Evolutionary conservation across 2,329 filamentous ascomycete genomes (phyloP).

Genomic region (Cryphonectria parasitica): DNA sequence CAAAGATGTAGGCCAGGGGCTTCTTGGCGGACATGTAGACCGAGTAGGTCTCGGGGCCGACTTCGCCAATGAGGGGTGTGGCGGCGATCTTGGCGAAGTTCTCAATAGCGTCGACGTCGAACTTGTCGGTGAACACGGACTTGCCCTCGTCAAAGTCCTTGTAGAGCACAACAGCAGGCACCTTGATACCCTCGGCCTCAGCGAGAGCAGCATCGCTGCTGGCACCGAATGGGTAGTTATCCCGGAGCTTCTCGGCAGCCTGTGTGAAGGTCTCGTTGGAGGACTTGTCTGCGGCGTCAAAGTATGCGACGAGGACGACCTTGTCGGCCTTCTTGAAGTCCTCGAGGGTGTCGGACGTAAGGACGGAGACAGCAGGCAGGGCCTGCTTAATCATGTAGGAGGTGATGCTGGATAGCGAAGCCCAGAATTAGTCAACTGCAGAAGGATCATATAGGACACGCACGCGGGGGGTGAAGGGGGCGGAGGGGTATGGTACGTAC

Average conservation of each 20-base stretch:
- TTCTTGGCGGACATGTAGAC: slow-evolving; percentile 92
- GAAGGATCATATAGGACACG: not conserved
- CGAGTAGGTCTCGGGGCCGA: slow-evolving; percentile 95
- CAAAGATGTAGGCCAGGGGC: slow-evolving; percentile 96
- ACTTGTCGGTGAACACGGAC: slow-evolving; percentile 78
- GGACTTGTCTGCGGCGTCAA: slow-evolving; percentile 78
- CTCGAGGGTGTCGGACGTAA: slow-evolving; percentile 81
- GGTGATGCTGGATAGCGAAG: slow-evolving; percentile 53
- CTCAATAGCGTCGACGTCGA: slow-evolving; percentile 79
- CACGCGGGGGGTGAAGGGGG: too few relatives aligned
- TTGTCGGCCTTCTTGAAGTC: slow-evolving; percentile 99
- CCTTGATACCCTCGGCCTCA: slow-evolving; percentile 86
- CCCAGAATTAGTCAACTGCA: slow-evolving; percentile 10
- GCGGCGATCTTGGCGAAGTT: slow-evolving; percentile 83
- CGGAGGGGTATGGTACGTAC: slow-evolving; percentile 47
- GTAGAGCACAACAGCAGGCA: slow-evolving; percentile 90
- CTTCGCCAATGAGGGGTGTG: slow-evolving; percentile 90
- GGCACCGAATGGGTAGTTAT: slow-evolving; percentile 90
- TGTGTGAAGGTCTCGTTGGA: slow-evolving; percentile 83
- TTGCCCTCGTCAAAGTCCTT: slow-evolving; percentile 98
- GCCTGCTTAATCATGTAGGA: slow-evolving; percentile 99
- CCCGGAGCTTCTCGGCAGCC: slow-evolving; percentile 76
- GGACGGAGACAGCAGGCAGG: slow-evolving; percentile 83
- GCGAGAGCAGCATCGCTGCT: slow-evolving; percentile 82
- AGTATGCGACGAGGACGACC: slow-evolving; percentile 90